These are phyloP conservation scores for Isatis tinctoria DNA, from an alignment of 345 rosid species.

Conservation along the genomic window DNA sequence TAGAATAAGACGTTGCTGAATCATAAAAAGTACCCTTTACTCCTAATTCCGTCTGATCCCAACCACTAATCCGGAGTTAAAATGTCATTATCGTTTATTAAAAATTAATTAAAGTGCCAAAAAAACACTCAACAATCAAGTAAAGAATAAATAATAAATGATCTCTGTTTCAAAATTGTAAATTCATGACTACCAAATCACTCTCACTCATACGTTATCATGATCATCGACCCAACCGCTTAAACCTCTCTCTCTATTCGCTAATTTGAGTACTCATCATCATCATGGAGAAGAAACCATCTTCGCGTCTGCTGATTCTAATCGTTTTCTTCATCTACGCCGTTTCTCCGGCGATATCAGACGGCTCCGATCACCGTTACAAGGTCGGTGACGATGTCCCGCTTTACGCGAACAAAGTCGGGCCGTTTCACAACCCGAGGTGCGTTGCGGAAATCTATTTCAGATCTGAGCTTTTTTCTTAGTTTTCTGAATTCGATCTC, in stretches of 20 bases:
- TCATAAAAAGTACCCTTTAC: background rate
- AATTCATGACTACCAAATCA: background rate
- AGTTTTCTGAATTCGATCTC: background rate
- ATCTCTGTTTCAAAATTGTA: background rate
- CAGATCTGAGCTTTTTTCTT: constrained; percentile 25
- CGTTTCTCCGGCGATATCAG: constrained; percentile 32
- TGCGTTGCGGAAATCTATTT: background rate
- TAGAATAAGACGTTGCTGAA: background rate
- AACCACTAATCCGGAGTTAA: background rate
- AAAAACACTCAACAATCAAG: no score
- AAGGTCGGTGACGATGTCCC: constrained; percentile 51
- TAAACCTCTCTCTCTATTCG: constrained; percentile 12
- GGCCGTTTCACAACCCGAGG: constrained; percentile 72
- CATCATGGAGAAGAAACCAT: constrained; percentile 5
- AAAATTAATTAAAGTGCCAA: background rate
- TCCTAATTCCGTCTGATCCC: background rate
- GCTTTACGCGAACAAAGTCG: constrained; percentile 63
- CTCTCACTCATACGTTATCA: background rate
- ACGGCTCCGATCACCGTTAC: constrained; percentile 54
- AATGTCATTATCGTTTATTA: background rate
- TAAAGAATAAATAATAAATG: no score
- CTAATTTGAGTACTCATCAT: background rate
- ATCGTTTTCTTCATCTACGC: constrained; percentile 3
- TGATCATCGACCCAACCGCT: background rate
- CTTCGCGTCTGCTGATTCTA: background rate